These are phyloP conservation scores for Torulaspora microellipsoides DNA, from an alignment of 805 yeast genomes.

Conservation along the genomic window DNA sequence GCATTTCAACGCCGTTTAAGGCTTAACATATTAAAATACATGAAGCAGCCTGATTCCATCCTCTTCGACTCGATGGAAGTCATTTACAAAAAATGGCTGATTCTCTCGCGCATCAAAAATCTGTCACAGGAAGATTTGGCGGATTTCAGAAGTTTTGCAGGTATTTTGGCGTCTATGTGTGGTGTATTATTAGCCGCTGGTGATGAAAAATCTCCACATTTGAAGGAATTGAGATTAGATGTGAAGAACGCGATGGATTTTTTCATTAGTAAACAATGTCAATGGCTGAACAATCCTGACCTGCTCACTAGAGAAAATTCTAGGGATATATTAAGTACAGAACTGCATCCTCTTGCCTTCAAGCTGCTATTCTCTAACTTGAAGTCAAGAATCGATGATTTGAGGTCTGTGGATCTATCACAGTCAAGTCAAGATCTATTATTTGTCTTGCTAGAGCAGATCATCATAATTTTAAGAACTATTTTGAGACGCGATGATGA, in stretches of 20 bases:
- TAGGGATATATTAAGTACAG: constrained; percentile 64
- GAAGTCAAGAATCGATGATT: constrained; percentile 35
- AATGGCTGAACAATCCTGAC: constrained; percentile 45
- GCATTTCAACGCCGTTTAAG: constrained; percentile 69
- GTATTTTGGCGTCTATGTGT: constrained; percentile 65
- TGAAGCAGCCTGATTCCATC: constrained; percentile 25
- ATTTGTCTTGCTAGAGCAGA: constrained; percentile 44
- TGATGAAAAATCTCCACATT: constrained; percentile 14
- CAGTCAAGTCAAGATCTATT: constrained; percentile 25
- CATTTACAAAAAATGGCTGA: constrained; percentile 37
- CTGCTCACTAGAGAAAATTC: constrained; percentile 62
- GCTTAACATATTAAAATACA: constrained; percentile 33
- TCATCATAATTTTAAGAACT: constrained; percentile 43
- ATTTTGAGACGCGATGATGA: constrained; percentile 36
- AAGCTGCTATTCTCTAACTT: constrained; percentile 46
- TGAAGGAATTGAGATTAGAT: constrained; percentile 27
- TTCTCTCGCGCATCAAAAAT: constrained; percentile 14
- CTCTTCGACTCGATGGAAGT: constrained; percentile 32
- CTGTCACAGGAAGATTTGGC: constrained; percentile 36
- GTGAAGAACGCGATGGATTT: constrained; percentile 39
- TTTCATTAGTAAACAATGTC: constrained; percentile 49
- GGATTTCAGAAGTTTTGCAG: constrained; percentile 63
- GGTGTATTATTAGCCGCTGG: constrained; percentile 50
- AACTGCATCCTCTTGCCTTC: constrained; percentile 56
- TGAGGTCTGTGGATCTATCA: constrained; percentile 25